phyloP scores from a whole-genome alignment of 2,329 filamentous ascomycete genomes.

The Aphanocladium album region DNA sequence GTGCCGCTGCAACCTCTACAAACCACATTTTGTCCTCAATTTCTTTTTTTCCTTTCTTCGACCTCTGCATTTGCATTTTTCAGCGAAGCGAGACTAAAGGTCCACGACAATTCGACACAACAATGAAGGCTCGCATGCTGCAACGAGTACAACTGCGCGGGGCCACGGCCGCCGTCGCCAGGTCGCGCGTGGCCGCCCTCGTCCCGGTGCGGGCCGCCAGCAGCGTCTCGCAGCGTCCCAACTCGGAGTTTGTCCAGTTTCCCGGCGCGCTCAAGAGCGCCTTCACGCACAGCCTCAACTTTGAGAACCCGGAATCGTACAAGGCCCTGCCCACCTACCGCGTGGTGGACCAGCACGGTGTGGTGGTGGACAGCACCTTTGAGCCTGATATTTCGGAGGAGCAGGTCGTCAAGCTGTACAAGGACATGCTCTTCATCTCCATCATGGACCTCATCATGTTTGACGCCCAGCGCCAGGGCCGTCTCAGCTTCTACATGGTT shows the following conservation, averaged over 20 bases:
- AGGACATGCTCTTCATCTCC: constrained; percentile 61
- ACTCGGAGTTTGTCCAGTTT: constrained; percentile 61
- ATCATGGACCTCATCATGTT: constrained; percentile 99
- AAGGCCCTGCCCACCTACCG: constrained; percentile 85
- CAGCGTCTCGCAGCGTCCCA: constrained; percentile 51
- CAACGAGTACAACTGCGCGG: constrained; percentile 23
- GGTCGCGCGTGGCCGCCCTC: constrained; percentile 16
- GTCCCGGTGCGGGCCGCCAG: constrained; percentile 34
- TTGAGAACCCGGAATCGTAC: constrained; percentile 67
- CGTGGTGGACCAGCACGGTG: constrained; percentile 82
- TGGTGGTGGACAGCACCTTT: constrained; percentile 69
- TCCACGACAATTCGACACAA: not conserved
- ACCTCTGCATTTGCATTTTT: not conserved
- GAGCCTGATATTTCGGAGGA: constrained; percentile 64
- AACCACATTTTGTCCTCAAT: not conserved
- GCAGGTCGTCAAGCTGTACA: constrained; percentile 55
- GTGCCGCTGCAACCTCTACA: constrained; percentile 11
- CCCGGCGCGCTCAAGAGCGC: constrained; percentile 93
- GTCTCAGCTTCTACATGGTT: constrained; percentile 95
- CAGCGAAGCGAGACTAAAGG: not conserved
- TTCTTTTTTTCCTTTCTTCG: not conserved
- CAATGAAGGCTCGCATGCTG: constrained; percentile 32
- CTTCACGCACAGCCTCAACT: constrained; percentile 76
- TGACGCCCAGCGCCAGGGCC: constrained; percentile 92
- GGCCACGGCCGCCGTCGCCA: constrained; percentile 20